phyloP scores from a whole-genome alignment of 2,329 filamentous ascomycete genomes.

The Truncatella angustata region DNA sequence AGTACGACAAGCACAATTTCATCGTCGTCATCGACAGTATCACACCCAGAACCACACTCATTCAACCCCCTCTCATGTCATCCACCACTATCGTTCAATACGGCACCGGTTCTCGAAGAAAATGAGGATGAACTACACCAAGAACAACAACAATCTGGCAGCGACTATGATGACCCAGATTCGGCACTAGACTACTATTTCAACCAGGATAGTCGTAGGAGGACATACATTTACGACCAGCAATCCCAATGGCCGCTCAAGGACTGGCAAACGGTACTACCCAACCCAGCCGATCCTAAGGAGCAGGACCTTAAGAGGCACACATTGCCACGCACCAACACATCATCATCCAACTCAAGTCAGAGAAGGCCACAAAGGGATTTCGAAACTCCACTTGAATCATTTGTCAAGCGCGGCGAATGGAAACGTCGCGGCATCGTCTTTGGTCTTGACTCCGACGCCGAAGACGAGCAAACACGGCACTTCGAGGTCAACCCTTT shows the following conservation, averaged over 20 bases:
- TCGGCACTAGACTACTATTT: conserved; percentile 24
- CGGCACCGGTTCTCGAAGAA: conserved; percentile 26
- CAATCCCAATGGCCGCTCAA: conserved; percentile 30
- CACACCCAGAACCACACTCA: conserved; percentile 9
- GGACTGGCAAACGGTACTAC: conserved; percentile 30
- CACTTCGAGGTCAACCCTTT: conserved; percentile 25
- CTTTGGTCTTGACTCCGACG: conserved; percentile 25
- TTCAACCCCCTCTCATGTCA: conserved; percentile 30
- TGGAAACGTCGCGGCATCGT: conserved; percentile 33
- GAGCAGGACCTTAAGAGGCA: conserved; percentile 15
- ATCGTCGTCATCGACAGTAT: conserved; percentile 17
- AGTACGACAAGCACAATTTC: conserved; percentile 23
- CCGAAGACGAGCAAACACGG: conserved; percentile 22
- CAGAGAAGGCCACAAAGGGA: conserved; percentile 21
- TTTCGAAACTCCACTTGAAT: conserved; percentile 25
- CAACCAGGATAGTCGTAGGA: conserved; percentile 16
- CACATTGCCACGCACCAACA: conserved; percentile 8
- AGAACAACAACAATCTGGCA: conserved; percentile 15
- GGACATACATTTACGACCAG: conserved; percentile 28
- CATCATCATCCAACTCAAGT: conserved; percentile 14
- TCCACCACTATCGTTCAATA: conserved; percentile 28
- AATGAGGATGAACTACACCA: conserved; percentile 17
- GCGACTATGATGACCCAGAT: conserved; percentile 23
- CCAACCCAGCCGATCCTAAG: conserved; percentile 18
- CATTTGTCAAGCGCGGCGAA: conserved; percentile 28